phyloP scores from a whole-genome alignment of 202 grass and related monocot species.

The Setaria viridis region DNA sequence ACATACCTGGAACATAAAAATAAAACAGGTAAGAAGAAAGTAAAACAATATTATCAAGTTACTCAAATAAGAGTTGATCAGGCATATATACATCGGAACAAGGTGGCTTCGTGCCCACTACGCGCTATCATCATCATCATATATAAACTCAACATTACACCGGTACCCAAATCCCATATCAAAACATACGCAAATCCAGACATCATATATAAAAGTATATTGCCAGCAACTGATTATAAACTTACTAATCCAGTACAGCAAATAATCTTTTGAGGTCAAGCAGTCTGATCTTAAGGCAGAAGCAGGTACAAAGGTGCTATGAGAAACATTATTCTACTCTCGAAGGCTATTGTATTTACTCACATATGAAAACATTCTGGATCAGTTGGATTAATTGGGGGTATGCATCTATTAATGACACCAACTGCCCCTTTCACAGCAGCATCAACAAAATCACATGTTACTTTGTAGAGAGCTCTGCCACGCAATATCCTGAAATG shows the following conservation, averaged over 20 bases:
- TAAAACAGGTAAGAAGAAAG: slow-evolving; percentile 41
- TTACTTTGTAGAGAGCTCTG: slow-evolving; percentile 97
- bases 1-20: slow-evolving; percentile 78
- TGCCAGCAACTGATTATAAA: background rate
- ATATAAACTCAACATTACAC: background rate
- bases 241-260: background rate
- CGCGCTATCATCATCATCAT: background rate
- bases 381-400: slow-evolving; percentile 99
- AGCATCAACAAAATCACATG: slow-evolving; percentile 98
- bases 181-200: slow-evolving; percentile 22
- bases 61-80: slow-evolving; percentile 20
- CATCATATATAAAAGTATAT: background rate
- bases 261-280: background rate
- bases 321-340: background rate
- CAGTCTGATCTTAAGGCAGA: background rate
- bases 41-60: background rate
- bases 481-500: slow-evolving; percentile 86
- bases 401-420: slow-evolving; percentile 97
- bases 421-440: slow-evolving; percentile 96
- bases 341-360: slow-evolving; percentile 39
- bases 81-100: background rate
- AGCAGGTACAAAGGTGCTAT: background rate
- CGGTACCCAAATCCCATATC: background rate
- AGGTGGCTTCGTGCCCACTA: background rate
- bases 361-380: slow-evolving; percentile 99